These are phyloP conservation scores for Thalassiosira hispida DNA, from an alignment of 352 stramenopile genomes.

Conservation along the genomic window DNA sequence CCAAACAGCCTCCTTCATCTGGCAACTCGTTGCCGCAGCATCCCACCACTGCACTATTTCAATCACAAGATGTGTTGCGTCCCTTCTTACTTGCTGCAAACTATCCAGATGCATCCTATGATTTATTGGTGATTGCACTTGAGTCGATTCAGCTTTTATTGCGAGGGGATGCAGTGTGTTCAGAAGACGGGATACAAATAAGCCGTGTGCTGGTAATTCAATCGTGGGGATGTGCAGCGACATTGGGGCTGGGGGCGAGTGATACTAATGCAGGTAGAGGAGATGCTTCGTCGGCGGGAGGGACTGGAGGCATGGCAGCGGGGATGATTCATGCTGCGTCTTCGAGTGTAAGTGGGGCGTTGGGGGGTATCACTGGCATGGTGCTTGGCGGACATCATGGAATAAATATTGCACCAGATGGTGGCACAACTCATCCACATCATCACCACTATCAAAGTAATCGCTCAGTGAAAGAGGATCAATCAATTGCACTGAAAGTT, in stretches of 20 bases:
- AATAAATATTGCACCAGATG: constrained; percentile 22
- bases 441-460: constrained; percentile 42
- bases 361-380: constrained; percentile 51
- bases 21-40: constrained; percentile 62
- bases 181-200: constrained; percentile 93
- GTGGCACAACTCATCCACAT: constrained; percentile 13
- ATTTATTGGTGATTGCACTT: constrained; percentile 93
- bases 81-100: constrained; percentile 97
- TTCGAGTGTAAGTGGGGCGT: constrained; percentile 36
- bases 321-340: constrained; percentile 48
- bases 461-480: constrained; percentile 62
- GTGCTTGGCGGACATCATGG: constrained; percentile 47
- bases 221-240: constrained; percentile 74
- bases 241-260: constrained; percentile 25
- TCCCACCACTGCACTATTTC: constrained; percentile 91
- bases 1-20: constrained; percentile 32
- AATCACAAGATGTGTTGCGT: constrained; percentile 93
- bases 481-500: constrained; percentile 63
- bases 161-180: constrained; percentile 93
- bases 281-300: background rate
- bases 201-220: constrained; percentile 95
- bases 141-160: constrained; percentile 94
- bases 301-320: constrained; percentile 30
- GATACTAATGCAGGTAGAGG: constrained; percentile 1
- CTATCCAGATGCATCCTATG: constrained; percentile 93